A percentile compares a stretch with the other conserved stretches of the same genome.
Conservation (phyloP, 1,284 basidiomycete species). For the Naganishia albida region DNA sequence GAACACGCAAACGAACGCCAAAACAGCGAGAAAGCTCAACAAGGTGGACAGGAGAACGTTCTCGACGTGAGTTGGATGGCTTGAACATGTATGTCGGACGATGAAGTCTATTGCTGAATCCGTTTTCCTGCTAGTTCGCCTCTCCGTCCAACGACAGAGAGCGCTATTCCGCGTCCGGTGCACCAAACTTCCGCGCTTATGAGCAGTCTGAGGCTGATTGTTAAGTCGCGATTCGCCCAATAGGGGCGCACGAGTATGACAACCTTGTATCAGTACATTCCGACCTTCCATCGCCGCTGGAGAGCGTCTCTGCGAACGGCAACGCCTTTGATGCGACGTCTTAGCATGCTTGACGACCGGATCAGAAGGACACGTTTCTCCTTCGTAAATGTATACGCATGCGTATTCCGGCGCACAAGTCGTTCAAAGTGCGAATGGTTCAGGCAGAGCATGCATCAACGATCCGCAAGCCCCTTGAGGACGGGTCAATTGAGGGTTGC, state of each 20-base stretch:
- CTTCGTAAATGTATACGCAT: no score
- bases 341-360: no score
- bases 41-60: conserved; percentile 45
- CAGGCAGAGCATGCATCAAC: no score
- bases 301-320: no score
- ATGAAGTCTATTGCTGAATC: background rate
- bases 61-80: conserved; percentile 12
- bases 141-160: background rate
- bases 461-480: no score
- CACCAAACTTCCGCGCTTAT: conserved; percentile 15
- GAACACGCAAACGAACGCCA: conserved; percentile 58
- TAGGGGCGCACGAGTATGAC: background rate
- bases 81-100: background rate
- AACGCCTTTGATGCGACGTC: no score
- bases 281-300: no score
- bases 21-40: conserved; percentile 59
- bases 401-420: no score
- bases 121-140: background rate
- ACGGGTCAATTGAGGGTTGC: no score
- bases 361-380: no score
- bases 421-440: no score
- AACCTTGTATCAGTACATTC: background rate
- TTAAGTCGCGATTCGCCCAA: conserved; percentile 2
- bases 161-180: conserved; percentile 3
- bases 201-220: conserved; percentile 9